Conservation (phyloP, 495 filamentous ascomycete species). For the Parmelia sp. region DNA sequence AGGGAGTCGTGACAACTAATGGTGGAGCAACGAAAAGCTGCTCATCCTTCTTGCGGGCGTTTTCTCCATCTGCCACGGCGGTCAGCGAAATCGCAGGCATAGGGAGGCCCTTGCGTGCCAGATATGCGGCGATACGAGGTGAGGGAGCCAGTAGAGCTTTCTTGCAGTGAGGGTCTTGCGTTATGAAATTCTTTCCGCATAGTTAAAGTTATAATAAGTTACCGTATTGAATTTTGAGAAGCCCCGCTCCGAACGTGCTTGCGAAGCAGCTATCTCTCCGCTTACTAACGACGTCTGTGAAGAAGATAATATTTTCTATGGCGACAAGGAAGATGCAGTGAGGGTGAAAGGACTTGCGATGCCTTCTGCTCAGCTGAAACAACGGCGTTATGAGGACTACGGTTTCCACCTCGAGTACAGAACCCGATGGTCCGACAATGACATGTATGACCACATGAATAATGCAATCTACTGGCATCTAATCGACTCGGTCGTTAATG, state of each 20-base stretch:
- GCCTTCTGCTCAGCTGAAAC: constrained; percentile 42
- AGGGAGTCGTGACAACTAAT: constrained; percentile 52
- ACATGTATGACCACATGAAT: constrained; percentile 77
- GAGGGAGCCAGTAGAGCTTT: constrained; percentile 50
- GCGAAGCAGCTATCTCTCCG: too few species aligned
- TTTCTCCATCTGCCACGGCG: constrained; percentile 32
- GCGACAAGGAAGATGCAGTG: constrained; percentile 49
- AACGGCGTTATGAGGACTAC: constrained; percentile 65
- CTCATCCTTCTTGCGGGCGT: constrained; percentile 15
- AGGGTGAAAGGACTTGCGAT: constrained; percentile 47
- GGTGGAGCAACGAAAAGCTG: constrained; percentile 36
- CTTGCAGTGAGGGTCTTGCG: background rate
- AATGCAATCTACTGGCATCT: constrained; percentile 78
- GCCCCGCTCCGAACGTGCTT: too few species aligned
- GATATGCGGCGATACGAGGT: constrained; percentile 50
- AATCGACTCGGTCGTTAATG: constrained; percentile 83
- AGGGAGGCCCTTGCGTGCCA: constrained; percentile 49
- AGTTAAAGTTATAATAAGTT: too few species aligned
- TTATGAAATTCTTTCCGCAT: background rate
- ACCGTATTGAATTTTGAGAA: too few species aligned
- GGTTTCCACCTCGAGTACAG: constrained; percentile 73
- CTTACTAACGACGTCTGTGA: too few species aligned
- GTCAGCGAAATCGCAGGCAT: constrained; percentile 51
- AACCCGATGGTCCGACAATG: constrained; percentile 93
- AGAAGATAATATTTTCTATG: too few species aligned